A percentile compares a stretch with the other conserved stretches of the same genome.
These are phyloP conservation scores for Aspergillus fumigatus DNA, from an alignment of 2,329 filamentous ascomycete genomes.

Conservation along the genomic window DNA sequence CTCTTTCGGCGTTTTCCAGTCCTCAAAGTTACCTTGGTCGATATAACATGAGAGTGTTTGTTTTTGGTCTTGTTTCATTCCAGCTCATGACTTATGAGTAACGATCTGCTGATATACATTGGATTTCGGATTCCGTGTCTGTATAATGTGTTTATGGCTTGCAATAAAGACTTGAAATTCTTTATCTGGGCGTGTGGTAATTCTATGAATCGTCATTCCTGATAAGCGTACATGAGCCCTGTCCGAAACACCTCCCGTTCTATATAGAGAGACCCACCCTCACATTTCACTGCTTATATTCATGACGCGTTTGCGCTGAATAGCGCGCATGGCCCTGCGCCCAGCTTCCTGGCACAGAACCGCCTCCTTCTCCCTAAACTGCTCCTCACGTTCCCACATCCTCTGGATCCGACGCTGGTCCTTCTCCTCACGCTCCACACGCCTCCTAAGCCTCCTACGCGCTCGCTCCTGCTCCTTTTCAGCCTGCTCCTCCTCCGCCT, in stretches of 20 bases:
- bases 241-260: neutral
- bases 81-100: constrained; percentile 1
- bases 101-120: neutral
- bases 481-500: constrained; percentile 36
- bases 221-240: neutral
- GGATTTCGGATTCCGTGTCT: neutral
- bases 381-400: constrained; percentile 40
- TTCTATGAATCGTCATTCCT: constrained; percentile 5
- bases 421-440: constrained; percentile 29
- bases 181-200: constrained; percentile 9
- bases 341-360: constrained; percentile 28
- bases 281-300: neutral
- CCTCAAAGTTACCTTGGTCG: constrained; percentile 1
- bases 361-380: constrained; percentile 32
- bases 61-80: neutral
- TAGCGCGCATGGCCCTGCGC: constrained; percentile 19
- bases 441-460: constrained; percentile 21
- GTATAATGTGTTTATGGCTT: neutral
- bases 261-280: neutral
- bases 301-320: constrained; percentile 7
- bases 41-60: neutral
- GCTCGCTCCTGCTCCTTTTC: constrained; percentile 34
- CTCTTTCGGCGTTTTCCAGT: neutral
- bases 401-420: constrained; percentile 33
- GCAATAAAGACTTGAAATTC: neutral